These are phyloP conservation scores for Neofusicoccum sp. DNA, from an alignment of 2,329 filamentous ascomycete genomes.

Conservation along the genomic window DNA sequence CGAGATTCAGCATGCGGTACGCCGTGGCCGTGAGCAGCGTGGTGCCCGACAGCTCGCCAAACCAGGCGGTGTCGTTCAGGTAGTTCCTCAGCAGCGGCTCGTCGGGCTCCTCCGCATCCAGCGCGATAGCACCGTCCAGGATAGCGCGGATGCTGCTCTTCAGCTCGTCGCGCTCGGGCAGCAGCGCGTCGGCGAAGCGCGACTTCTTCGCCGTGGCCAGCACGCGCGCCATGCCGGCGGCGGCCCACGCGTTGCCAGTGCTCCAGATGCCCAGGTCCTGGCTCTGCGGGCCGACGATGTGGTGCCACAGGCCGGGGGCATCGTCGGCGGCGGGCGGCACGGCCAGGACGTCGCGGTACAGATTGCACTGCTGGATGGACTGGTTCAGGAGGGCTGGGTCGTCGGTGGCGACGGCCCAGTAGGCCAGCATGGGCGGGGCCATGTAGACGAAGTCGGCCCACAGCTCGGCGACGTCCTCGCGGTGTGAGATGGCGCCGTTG, in stretches of 20 bases:
- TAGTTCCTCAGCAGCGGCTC: constrained; percentile 47
- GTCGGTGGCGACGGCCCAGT: constrained; percentile 42
- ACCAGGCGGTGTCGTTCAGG: constrained; percentile 45
- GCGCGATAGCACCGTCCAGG: constrained; percentile 35
- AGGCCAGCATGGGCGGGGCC: constrained; percentile 51
- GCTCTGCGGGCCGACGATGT: constrained; percentile 42
- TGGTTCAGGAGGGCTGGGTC: constrained; percentile 36
- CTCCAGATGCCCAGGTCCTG: constrained; percentile 45
- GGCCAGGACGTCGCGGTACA: constrained; percentile 43
- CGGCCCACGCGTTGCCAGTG: constrained; percentile 51
- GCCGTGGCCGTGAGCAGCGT: constrained; percentile 44
- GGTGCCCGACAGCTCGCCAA: constrained; percentile 51
- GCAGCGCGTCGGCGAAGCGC: constrained; percentile 12
- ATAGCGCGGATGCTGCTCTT: constrained; percentile 37
- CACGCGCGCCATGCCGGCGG: constrained; percentile 48
- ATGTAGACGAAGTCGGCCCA: constrained; percentile 53
- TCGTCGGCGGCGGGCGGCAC: constrained; percentile 15
- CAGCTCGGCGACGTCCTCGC: constrained; percentile 42
- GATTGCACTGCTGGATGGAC: constrained; percentile 40
- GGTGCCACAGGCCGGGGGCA: constrained; percentile 42
- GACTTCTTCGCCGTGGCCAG: constrained; percentile 44
- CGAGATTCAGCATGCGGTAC: constrained; percentile 47
- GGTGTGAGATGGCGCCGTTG: constrained; percentile 51
- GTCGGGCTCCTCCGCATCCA: constrained; percentile 36
- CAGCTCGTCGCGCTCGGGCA: constrained; percentile 27